Conservation (phyloP, 192 early-diverging fungal species). For the Coemansia erecta region DNA sequence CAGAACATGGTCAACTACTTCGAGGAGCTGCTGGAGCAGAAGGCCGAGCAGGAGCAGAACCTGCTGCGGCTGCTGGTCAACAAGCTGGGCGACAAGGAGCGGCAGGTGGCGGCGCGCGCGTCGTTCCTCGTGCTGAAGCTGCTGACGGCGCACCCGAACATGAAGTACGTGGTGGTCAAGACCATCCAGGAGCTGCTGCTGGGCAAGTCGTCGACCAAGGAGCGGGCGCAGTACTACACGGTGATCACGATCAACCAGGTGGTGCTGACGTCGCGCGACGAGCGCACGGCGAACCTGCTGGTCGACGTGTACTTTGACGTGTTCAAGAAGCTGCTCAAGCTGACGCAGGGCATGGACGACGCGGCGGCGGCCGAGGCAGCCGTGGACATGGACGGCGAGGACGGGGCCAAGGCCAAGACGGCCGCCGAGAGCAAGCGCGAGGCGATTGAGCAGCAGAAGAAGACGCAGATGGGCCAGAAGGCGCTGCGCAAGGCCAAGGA, state of each 20-base stretch:
- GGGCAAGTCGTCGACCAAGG: constrained; percentile 62
- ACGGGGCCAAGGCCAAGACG: constrained; percentile 48
- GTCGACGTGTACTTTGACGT: constrained; percentile 89
- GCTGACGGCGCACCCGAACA: constrained; percentile 72
- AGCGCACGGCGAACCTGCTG: constrained; percentile 74
- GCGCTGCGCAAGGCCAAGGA: constrained; percentile 51
- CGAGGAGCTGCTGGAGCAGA: constrained; percentile 71
- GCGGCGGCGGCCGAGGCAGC: constrained; percentile 55
- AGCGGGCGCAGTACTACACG: constrained; percentile 88
- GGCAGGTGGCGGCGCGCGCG: constrained; percentile 82
- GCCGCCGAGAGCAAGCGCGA: constrained; percentile 27
- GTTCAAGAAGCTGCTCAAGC: constrained; percentile 77
- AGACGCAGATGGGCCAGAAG: constrained; percentile 50
- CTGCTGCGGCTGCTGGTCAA: constrained; percentile 88
- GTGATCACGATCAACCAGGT: constrained; percentile 91
- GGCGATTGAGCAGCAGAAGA: constrained; percentile 10
- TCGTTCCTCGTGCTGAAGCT: constrained; percentile 75
- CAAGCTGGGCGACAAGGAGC: constrained; percentile 92
- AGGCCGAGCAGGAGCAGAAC: constrained; percentile 97
- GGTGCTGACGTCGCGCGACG: constrained; percentile 73
- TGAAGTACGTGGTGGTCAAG: constrained; percentile 84
- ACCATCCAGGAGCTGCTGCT: constrained; percentile 88
- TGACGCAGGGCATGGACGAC: constrained; percentile 52
- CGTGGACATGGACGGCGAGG: constrained; percentile 55
- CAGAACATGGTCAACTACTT: constrained; percentile 77